These are phyloP conservation scores for Stereocaulon alpinum DNA, from an alignment of 495 filamentous ascomycete genomes.

Conservation along the genomic window DNA sequence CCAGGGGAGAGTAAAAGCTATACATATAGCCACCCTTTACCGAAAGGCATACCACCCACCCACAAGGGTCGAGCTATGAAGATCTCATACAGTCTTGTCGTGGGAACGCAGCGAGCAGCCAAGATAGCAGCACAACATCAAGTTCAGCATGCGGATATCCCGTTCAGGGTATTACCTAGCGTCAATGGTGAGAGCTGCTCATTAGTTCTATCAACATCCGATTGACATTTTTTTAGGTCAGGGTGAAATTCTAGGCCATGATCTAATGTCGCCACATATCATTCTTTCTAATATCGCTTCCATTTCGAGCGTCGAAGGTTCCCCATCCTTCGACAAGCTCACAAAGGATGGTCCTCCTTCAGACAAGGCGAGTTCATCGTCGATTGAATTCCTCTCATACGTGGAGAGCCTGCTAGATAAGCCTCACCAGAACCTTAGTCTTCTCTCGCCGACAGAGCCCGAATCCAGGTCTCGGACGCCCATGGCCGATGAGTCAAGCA, in stretches of 20 bases:
- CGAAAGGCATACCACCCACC: conserved; percentile 76
- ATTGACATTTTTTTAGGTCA: conserved; percentile 36
- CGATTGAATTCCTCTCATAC: conserved; percentile 60
- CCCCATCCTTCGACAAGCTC: conserved; percentile 27
- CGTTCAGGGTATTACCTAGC: conserved; percentile 87
- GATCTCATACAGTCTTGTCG: conserved; percentile 79
- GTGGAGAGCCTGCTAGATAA: conserved; percentile 68
- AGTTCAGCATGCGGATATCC: conserved; percentile 85
- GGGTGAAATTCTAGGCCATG: conserved; percentile 65
- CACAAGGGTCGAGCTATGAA: conserved; percentile 92
- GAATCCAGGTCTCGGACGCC: conserved; percentile 38
- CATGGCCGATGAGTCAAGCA: conserved; percentile 35
- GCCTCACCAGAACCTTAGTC: conserved; percentile 45
- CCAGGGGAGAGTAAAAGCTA: conserved; percentile 86
- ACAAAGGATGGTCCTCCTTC: conserved; percentile 19
- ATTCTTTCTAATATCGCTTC: conserved; percentile 74
- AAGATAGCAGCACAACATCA: conserved; percentile 61
- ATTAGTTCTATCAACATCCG: not conserved
- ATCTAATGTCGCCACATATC: conserved; percentile 89
- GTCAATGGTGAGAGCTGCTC: conserved; percentile 52
- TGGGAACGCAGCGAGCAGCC: conserved; percentile 83
- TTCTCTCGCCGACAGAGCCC: conserved; percentile 58
- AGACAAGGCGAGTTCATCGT: conserved; percentile 23
- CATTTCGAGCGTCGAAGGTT: conserved; percentile 25
- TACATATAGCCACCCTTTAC: conserved; percentile 74